Evolutionary conservation across 177 flowering plant genomes (phyloP).

Genomic region (Vitis hybrid): DNA sequence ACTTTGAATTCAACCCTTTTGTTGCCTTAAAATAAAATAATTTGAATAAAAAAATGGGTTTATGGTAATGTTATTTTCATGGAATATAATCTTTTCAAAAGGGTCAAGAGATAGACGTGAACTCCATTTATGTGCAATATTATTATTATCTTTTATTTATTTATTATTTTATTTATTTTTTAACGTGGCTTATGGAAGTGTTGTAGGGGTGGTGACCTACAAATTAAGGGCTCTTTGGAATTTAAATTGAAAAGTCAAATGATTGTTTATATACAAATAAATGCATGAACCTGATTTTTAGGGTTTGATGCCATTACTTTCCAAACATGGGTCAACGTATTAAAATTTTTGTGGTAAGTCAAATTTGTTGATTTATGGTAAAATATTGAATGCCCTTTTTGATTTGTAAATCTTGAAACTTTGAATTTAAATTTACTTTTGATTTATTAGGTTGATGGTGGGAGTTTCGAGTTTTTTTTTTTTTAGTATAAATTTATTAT

Average conservation of each 20-base stretch:
- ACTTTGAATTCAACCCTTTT: no score
- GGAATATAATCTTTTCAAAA: background rate
- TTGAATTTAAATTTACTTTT: no score
- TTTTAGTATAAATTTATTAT: no score
- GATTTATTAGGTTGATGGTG: no score
- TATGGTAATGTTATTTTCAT: no score
- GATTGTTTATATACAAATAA: background rate
- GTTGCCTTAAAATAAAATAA: no score
- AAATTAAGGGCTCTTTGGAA: no score
- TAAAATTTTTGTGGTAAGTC: background rate
- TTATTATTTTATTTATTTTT: background rate
- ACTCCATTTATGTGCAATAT: background rate
- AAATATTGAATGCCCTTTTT: no score
- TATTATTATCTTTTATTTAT: background rate
- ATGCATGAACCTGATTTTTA: background rate
- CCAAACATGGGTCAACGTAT: background rate
- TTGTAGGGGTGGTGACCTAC: background rate
- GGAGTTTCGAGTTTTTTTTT: no score
- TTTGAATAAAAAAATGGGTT: no score
- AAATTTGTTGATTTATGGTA: no score
- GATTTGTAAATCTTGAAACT: no score
- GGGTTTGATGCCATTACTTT: background rate
- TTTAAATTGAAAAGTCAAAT: background rate
- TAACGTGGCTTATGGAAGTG: background rate
- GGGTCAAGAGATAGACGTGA: conserved; percentile 1